Evolutionary conservation across 352 stramenopile species (phyloP).

Genomic region (Globisporangium rhizosaccharum): DNA sequence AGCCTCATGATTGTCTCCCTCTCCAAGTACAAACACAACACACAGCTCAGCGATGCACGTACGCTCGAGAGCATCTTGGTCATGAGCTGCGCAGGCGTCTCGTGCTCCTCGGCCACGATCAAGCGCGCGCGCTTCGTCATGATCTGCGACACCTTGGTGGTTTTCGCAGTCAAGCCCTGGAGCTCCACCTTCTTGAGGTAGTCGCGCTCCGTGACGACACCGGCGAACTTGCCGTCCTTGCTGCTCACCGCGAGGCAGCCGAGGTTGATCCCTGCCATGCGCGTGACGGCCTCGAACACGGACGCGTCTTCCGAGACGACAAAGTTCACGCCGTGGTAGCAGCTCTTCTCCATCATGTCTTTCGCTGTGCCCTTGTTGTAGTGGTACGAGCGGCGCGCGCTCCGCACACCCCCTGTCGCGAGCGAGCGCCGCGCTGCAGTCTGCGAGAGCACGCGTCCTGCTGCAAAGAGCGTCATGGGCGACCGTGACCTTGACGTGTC

Average conservation of each 20-base stretch:
- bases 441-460: neutral
- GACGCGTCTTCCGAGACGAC: slow-evolving; percentile 89
- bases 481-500: too few species aligned
- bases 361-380: slow-evolving; percentile 83
- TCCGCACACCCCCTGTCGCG: neutral
- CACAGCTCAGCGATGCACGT: slow-evolving; percentile 11
- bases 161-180: slow-evolving; percentile 83
- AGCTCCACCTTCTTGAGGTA: slow-evolving; percentile 96
- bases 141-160: slow-evolving; percentile 90
- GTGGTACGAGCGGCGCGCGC: slow-evolving; percentile 26
- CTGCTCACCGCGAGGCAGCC: slow-evolving; percentile 90
- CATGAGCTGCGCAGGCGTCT: slow-evolving; percentile 91
- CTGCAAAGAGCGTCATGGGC: neutral
- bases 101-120: slow-evolving; percentile 78
- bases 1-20: neutral
- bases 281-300: slow-evolving; percentile 93
- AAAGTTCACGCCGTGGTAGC: slow-evolving; percentile 94
- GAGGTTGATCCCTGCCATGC: slow-evolving; percentile 93
- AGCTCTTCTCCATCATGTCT: slow-evolving; percentile 91
- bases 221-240: slow-evolving; percentile 84
- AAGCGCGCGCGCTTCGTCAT: slow-evolving; percentile 91
- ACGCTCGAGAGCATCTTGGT: slow-evolving; percentile 93
- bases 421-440: neutral
- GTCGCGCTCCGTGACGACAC: slow-evolving; percentile 92
- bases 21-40: neutral